Conservation (phyloP, 805 yeast species). For the Wickerhamomyces canadensis region DNA sequence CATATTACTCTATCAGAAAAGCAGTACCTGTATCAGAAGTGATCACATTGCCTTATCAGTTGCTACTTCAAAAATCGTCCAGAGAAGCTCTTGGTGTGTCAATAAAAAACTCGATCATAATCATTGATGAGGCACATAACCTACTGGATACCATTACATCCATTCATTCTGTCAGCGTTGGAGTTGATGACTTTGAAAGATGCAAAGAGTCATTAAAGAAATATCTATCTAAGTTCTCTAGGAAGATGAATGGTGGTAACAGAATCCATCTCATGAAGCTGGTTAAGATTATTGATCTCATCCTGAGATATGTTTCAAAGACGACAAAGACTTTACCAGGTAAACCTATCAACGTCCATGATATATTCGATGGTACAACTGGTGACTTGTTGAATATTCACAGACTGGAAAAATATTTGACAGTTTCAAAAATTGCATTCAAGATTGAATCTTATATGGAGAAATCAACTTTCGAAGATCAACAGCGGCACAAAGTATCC, state of each 20-base stretch:
- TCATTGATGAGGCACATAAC: constrained; percentile 93
- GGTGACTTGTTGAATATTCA: constrained; percentile 70
- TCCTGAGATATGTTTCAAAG: constrained; percentile 42
- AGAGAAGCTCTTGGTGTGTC: constrained; percentile 55
- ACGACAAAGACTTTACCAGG: constrained; percentile 43
- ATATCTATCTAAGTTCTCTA: constrained; percentile 58
- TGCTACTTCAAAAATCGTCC: constrained; percentile 55
- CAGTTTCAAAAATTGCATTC: constrained; percentile 70
- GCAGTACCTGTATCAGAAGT: constrained; percentile 61
- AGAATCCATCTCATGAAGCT: constrained; percentile 63
- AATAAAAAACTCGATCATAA: constrained; percentile 58
- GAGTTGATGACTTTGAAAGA: constrained; percentile 39
- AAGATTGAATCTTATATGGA: constrained; percentile 73
- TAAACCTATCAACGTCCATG: constrained; percentile 40
- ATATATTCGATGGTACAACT: constrained; percentile 51
- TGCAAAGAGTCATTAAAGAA: constrained; percentile 44
- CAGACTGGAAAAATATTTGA: constrained; percentile 58
- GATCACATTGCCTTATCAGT: constrained; percentile 80
- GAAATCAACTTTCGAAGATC: too few species aligned
- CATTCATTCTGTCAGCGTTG: constrained; percentile 57
- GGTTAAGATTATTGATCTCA: constrained; percentile 45
- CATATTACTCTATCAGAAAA: constrained; percentile 70
- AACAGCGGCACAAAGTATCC: too few species aligned
- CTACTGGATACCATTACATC: constrained; percentile 69
- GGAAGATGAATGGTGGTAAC: constrained; percentile 64